Evolutionary conservation across 208 protist species (phyloP).

Genomic region (Trypanosoma rangeli): DNA sequence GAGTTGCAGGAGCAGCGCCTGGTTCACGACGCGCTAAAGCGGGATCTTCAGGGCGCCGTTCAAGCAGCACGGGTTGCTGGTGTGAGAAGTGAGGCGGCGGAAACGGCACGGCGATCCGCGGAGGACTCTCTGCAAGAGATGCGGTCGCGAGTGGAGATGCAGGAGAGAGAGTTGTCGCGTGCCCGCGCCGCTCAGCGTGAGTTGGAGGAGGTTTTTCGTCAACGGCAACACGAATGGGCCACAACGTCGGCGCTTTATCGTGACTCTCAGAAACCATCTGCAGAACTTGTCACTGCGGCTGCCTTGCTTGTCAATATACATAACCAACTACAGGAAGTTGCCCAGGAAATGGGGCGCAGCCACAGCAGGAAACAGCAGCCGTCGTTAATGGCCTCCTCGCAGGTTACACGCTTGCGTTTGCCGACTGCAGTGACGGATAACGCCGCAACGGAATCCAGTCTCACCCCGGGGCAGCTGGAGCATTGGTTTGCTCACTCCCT

Average conservation of each 20-base stretch:
- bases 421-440: neutral
- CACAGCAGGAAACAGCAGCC: conserved; percentile 1
- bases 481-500: conserved; percentile 20
- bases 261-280: conserved; percentile 6
- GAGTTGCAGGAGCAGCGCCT: conserved; percentile 18
- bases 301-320: conserved; percentile 14
- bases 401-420: conserved; percentile 9
- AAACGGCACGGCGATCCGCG: conserved; percentile 19
- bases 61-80: conserved; percentile 7
- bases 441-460: too few species aligned
- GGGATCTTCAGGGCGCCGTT: conserved; percentile 10
- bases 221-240: conserved; percentile 6
- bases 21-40: conserved; percentile 21
- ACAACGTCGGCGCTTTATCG: neutral
- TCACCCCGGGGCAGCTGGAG: conserved; percentile 5
- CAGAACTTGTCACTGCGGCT: conserved; percentile 12
- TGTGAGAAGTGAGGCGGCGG: conserved; percentile 16
- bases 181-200: conserved; percentile 20
- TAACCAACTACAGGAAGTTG: conserved; percentile 22
- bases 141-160: neutral
- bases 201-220: neutral
- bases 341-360: neutral
- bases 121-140: conserved; percentile 8
- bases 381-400: neutral
- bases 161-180: conserved; percentile 17